Base-by-base conservation (phyloP, 371 early-diverging fungal species). In the Rhizomucor pusillus region DNA sequence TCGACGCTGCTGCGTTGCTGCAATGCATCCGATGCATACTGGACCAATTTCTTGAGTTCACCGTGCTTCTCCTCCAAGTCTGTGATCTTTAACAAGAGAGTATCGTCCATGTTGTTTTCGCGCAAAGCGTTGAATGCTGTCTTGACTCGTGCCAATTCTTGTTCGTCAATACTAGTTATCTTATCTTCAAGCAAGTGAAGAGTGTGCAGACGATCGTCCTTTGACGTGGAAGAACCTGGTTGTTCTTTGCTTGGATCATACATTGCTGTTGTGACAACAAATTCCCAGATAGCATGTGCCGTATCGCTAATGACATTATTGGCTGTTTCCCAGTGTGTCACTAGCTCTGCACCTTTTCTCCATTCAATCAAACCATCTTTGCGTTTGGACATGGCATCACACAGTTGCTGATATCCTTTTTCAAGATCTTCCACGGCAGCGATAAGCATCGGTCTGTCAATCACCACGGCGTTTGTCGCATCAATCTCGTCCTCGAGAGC, bases 401-500 rank as follows among this genome's bases (percentile, higher is more conserved):
- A 49, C 7, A 77, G 45, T 18, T 60, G 54, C 3, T 47, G 22
- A 45, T 58, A 59, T 12, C 60, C 44, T 23, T 60, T 55, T 22
- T 69, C 70, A 20, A 77, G 50, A 5, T 43, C 36, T 20, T 72
- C 72, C 16, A 72, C 56, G 13, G 70, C 68, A 33, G 54, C 48
- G 10, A 71, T 56, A 24, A 77, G 49, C 18, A 63, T 60, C 14
- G 41, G 56, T 24, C 67, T 60, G 55, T 77, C 78, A 41, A 77
- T 60, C 0, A 68, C 62, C 0, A 70, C 61, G 2, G 74, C 68
- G 20, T 72, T 67, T 7, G 62, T 59, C 1, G 56, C 60, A 24
- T 74, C 75, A 34, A 77, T 73, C 23, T 71, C 78, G 9, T 59
- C 56, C 40, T 74, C 75, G 3, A 72, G 33, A 2, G 35, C 52